phyloP scores from a whole-genome alignment of 148 eudicot genomes.

The Nyssa sinensis region DNA sequence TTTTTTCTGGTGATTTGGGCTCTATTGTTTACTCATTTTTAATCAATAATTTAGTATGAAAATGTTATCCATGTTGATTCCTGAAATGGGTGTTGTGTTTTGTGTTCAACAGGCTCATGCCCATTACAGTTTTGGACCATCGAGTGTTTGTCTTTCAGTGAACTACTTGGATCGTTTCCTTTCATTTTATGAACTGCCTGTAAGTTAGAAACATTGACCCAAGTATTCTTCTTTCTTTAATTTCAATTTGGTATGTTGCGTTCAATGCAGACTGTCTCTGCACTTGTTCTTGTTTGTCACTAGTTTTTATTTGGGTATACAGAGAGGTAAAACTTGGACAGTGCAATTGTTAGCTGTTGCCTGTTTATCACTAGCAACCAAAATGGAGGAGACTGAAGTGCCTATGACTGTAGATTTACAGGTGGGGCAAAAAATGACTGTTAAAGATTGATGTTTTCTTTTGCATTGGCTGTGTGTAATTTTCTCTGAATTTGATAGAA shows the following conservation, averaged over 20 bases:
- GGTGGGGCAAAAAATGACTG: conserved; percentile 46
- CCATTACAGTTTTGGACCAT: conserved; percentile 60
- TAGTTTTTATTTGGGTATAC: conserved; percentile 11
- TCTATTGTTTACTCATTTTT: not conserved
- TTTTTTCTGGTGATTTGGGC: not conserved
- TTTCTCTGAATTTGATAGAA: too few relatives aligned
- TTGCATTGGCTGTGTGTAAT: too few relatives aligned
- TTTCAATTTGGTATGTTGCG: not conserved
- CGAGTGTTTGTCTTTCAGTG: conserved; percentile 53
- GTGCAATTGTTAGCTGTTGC: conserved; percentile 77
- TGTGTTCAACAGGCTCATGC: conserved; percentile 61
- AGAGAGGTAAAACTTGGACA: conserved; percentile 69
- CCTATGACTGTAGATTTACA: conserved; percentile 57
- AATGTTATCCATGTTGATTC: conserved; percentile 7
- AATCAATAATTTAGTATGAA: not conserved
- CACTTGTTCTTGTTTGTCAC: not conserved
- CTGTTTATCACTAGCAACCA: conserved; percentile 83
- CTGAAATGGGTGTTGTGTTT: conserved; percentile 14
- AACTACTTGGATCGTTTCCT: conserved; percentile 83
- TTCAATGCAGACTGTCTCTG: conserved; percentile 11
- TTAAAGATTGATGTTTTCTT: too few relatives aligned
- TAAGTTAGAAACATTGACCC: conserved; percentile 33
- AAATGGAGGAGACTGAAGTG: conserved; percentile 65
- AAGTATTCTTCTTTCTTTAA: not conserved
- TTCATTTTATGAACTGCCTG: conserved; percentile 57